A percentile compares a stretch with the other conserved stretches of the same genome.
phyloP scores from a whole-genome alignment of 2,329 filamentous ascomycete species.

The Claviceps lovelessii region DNA sequence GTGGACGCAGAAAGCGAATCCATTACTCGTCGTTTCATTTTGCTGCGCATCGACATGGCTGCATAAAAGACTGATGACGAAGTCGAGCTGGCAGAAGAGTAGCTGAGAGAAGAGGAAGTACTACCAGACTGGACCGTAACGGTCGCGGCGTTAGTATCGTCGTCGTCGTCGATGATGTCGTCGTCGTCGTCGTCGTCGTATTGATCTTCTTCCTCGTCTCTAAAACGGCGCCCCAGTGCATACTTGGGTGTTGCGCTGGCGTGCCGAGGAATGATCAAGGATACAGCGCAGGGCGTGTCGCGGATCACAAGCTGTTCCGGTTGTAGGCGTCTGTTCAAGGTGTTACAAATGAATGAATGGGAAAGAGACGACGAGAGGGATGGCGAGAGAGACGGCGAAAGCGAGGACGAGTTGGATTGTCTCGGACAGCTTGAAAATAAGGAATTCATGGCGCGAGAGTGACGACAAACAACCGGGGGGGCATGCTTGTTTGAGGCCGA shows the following conservation, averaged over 20 bases:
- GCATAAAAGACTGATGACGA: slow-evolving; percentile 12
- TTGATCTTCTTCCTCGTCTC: not conserved
- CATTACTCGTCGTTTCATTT: slow-evolving; percentile 16
- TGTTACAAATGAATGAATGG: not conserved
- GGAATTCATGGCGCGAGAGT: slow-evolving; percentile 6
- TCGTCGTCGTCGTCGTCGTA: not conserved
- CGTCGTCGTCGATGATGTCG: not conserved
- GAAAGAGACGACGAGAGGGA: not conserved
- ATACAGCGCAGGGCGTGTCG: not conserved
- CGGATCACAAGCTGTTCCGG: not conserved
- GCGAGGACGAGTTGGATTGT: slow-evolving; percentile 1
- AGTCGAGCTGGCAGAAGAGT: slow-evolving; percentile 4
- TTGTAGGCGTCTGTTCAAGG: not conserved
- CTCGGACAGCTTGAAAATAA: slow-evolving; percentile 6
- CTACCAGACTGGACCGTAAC: not conserved
- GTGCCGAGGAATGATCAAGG: not conserved
- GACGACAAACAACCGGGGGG: not conserved
- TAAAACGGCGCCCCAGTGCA: not conserved
- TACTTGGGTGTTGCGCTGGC: not conserved
- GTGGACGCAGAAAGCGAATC: slow-evolving; percentile 13
- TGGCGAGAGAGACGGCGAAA: not conserved
- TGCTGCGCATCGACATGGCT: slow-evolving; percentile 21
- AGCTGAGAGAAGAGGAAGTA: not conserved
- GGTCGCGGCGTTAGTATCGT: not conserved
- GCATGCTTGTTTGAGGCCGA: not conserved